These are phyloP conservation scores for Sclerotinia trifoliorum DNA, from an alignment of 2,329 filamentous ascomycete genomes.

Conservation along the genomic window DNA sequence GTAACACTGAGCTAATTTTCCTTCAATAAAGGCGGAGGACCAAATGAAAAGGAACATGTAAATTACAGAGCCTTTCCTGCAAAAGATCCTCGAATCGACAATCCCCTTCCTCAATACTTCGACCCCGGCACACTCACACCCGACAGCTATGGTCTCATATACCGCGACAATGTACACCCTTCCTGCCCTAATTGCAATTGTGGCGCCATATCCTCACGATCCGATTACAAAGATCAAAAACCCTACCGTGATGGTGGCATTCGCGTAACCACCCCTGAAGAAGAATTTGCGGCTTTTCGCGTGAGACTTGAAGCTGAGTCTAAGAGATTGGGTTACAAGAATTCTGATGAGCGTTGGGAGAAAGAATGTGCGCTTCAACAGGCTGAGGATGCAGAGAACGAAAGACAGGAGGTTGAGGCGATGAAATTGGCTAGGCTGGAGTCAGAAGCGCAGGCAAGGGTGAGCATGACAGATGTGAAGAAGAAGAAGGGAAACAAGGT, in stretches of 20 bases:
- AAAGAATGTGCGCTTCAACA: not conserved
- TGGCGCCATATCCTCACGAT: not conserved
- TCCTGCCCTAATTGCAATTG: not conserved
- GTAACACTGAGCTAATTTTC: not conserved
- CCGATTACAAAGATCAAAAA: no score
- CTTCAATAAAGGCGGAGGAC: not conserved
- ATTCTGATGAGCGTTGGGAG: not conserved
- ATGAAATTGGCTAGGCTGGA: no score
- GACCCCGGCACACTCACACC: not conserved
- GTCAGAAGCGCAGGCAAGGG: no score
- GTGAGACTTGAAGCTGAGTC: slow-evolving; percentile 1
- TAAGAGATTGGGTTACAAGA: not conserved
- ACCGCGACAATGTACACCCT: not conserved
- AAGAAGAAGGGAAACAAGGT: no score
- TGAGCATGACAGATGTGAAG: no score
- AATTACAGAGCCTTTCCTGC: not conserved
- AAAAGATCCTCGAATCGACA: not conserved
- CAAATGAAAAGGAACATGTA: not conserved
- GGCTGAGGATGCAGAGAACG: not conserved
- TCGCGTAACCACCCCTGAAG: not conserved
- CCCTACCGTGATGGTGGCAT: not conserved
- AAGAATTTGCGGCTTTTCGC: not conserved
- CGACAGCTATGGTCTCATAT: not conserved
- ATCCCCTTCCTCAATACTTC: slow-evolving; percentile 3
- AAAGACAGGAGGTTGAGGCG: not conserved